Evolutionary conservation across 2,329 filamentous ascomycete genomes (phyloP), one percentile per base, ranked within the genome.

Genomic region (Aspergillus sp.): DNA sequence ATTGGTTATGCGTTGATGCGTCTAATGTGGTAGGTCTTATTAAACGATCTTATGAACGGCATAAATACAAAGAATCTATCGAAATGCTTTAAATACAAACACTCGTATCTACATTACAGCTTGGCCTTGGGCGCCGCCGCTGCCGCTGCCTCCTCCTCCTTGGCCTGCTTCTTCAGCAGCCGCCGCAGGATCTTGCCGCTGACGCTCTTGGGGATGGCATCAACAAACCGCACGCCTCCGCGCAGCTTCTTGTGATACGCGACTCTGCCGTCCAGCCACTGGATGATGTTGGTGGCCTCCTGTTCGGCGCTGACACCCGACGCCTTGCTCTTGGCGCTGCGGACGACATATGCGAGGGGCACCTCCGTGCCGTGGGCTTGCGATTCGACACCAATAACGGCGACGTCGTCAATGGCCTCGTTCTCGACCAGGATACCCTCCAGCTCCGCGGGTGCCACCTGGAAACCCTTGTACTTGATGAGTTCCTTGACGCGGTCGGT

Each of bases 401-500:
- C 85, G 3, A 79, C 83, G 60, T 88, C 85, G 14, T 77, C 73
- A 36, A 83, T 71, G 20, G 76, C 72, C 13, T 73, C 71, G 53
- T 81, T 77, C 8, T 74, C 71, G 1, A 78, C 66, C 16, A 83
- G 66, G 17, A 81, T 60, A 3, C 80, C 81, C 56, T 83, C 85
- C 5, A 88, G 75, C 67, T 88, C 85, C 2, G 85, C 85, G 0
- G 86, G 86, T 0, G 86, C 76, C 2, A 89, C 86, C 65, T 88
- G 86, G 72, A 87, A 88, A 0, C 85, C 86, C 70, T 89, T 87
- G 68, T 82, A 87, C 70, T 88, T 83, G 65, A 78, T 79, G 35
- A 76, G 67, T 56, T 75, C 78, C 75, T 90, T 91, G 33, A 90
- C 79, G 6, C 91, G 86, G 66, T 96, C 92, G 1, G 92, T 95